Evolutionary conservation across 1,284 basidiomycete genomes (phyloP).

Genomic region (Pyrrhoderma lamaoense): DNA sequence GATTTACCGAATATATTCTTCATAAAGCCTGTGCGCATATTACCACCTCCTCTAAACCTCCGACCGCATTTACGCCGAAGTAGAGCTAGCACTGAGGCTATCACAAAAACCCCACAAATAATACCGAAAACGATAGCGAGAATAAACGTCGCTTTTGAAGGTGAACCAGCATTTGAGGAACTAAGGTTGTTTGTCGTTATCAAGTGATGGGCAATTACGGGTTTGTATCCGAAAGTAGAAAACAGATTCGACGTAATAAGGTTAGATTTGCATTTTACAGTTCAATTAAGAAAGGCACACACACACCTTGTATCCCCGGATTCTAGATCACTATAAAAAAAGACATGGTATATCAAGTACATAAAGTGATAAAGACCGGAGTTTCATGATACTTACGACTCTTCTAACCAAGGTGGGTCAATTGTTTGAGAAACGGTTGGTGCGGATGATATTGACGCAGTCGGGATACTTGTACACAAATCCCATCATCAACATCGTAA

Average conservation of each 20-base stretch:
- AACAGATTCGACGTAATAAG: too few species aligned
- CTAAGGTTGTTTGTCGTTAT: too few species aligned
- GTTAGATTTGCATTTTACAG: too few species aligned
- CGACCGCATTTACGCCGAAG: slow-evolving; percentile 5
- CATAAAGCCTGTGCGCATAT: background rate
- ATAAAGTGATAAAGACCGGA: too few species aligned
- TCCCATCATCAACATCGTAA: background rate
- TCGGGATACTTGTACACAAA: background rate
- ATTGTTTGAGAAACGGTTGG: slow-evolving; percentile 11
- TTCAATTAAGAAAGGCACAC: too few species aligned
- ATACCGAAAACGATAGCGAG: slow-evolving; percentile 14
- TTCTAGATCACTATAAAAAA: too few species aligned
- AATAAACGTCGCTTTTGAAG: slow-evolving; percentile 3
- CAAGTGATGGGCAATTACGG: too few species aligned
- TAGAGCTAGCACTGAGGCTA: background rate
- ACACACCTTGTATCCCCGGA: too few species aligned
- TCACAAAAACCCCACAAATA: background rate
- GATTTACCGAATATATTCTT: background rate
- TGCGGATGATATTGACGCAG: slow-evolving; percentile 1
- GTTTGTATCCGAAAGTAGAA: too few species aligned
- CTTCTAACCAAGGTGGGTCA: slow-evolving; percentile 11
- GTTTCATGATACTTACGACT: background rate
- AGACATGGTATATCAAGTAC: too few species aligned
- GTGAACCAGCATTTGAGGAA: too few species aligned
- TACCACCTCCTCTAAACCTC: background rate